Percentiles rank a stretch among this genome's conserved stretches.
phyloP scores from a whole-genome alignment of 148 eudicot species.

The Talinum fruticosum region DNA sequence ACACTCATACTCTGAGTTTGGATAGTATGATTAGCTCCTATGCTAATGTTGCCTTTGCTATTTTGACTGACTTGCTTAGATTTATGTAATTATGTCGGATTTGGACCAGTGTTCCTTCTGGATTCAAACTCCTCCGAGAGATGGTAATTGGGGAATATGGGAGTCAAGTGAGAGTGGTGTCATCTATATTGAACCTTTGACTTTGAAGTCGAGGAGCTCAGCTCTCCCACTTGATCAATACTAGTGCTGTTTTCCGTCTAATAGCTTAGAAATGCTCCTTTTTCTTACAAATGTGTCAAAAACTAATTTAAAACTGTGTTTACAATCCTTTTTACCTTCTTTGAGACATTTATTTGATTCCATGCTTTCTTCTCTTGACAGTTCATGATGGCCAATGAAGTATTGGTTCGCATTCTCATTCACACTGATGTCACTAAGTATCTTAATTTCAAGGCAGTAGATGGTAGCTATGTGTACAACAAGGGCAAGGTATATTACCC shows the following conservation, averaged over 20 bases:
- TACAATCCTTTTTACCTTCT: not conserved
- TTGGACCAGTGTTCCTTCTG: not conserved
- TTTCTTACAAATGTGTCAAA: too few species aligned
- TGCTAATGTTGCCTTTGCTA: not conserved
- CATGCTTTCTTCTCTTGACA: constrained; percentile 20
- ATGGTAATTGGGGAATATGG: too few species aligned
- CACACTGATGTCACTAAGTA: constrained; percentile 79
- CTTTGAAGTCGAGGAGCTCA: too few species aligned
- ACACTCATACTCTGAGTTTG: too few species aligned
- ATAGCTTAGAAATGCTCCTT: too few species aligned
- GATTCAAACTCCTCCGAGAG: not conserved
- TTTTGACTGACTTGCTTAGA: not conserved
- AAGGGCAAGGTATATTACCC: constrained; percentile 55
- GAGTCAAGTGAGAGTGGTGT: too few species aligned
- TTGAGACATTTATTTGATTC: not conserved
- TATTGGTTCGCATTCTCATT: constrained; percentile 67
- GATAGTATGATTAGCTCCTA: too few species aligned
- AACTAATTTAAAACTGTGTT: not conserved
- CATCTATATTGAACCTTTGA: too few species aligned
- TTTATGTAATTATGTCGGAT: not conserved
- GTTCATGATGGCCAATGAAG: constrained; percentile 92
- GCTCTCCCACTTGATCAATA: too few species aligned
- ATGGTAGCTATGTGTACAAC: constrained; percentile 88
- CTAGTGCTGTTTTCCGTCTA: too few species aligned
- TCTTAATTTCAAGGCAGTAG: constrained; percentile 82